Base-by-base conservation (phyloP, 352 stramenopile genomes). In the Globisporangium canariense region DNA sequence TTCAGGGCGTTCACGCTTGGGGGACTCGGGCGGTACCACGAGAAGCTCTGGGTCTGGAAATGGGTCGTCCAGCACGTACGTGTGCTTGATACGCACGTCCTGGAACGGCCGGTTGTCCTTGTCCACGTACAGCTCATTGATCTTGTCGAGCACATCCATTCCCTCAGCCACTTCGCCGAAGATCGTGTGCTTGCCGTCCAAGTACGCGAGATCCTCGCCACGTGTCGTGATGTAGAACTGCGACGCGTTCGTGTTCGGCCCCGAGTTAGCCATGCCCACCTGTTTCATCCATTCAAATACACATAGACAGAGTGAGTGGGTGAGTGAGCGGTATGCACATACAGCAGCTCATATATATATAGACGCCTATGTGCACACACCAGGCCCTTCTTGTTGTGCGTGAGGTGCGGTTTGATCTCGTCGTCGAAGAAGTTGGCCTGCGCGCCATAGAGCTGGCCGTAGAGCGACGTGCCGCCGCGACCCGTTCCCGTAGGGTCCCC, bases 141-240 rank as follows among this genome's bases (percentile, higher is more conserved):
- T 92, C 68, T 96, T 88, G 55, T 96, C 90, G 34, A 99, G 74
- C 20, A 99, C 86, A 60, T 98, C 85, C 60, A 99, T 75, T n/a
- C 93, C 89, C 78, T 99, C 95, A 4, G 86, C 92, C 20, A 98
- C 79, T 69, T 98, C 81, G 9, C 89, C 93, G 69, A 98, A 97
- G 70, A 97, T 81, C 22, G 92, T 98, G 70, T 97, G 86, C 56
- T 94, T 95, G 4, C 84, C 83, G 64, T 98, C 91, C 14, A 98
- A 69, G 77, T 98, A 95, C 30, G 91, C 77, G 54, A 98, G 84
- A 68, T 98, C 85, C 34, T 97, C 81, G 49, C 69, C 72, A 49
- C 86, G 77, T 47, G 98, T 91, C 25, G 97, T 99, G 70, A 99
- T 97, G 69, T 99, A 97, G 68, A 99, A 99, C 74, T 99, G 97